phyloP scores from a whole-genome alignment of 306 rosid genomes.

The Prunus kanzakura region DNA sequence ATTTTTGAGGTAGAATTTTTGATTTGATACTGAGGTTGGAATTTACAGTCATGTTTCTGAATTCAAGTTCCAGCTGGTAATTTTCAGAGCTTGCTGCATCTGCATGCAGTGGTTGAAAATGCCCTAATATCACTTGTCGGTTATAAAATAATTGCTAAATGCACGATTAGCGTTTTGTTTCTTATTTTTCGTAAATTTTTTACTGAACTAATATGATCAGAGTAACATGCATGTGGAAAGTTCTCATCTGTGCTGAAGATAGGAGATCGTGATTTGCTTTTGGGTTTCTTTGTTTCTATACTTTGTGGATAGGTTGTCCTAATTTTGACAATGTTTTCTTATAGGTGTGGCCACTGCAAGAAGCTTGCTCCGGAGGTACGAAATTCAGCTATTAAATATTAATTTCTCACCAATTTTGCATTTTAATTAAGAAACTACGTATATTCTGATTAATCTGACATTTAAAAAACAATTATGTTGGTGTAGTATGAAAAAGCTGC shows the following conservation, averaged over 20 bases:
- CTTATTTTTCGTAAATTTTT: background rate
- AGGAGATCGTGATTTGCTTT: background rate
- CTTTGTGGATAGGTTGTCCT: background rate
- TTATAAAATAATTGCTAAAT: background rate
- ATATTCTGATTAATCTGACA: background rate
- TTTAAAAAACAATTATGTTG: background rate
- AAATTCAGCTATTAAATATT: background rate
- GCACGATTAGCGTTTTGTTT: background rate
- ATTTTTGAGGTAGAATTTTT: background rate
- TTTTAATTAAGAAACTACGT: background rate
- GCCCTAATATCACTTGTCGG: background rate
- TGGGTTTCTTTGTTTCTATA: background rate
- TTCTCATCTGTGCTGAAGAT: background rate
- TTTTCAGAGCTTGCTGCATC: background rate
- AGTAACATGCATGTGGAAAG: background rate
- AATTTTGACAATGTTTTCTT: background rate
- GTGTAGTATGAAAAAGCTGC: conserved; percentile 87
- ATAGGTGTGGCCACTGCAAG: conserved; percentile 99
- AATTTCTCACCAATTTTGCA: background rate
- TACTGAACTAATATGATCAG: background rate
- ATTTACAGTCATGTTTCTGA: background rate
- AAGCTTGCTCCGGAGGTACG: conserved; percentile 89
- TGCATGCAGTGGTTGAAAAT: conserved; percentile 14
- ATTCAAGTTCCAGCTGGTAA: background rate
- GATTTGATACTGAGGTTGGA: background rate